Percentiles rank a stretch among this genome's conserved stretches.
These are phyloP conservation scores for Tetracentron sinense DNA, from an alignment of 164 flowering plant genomes.

Conservation along the genomic window DNA sequence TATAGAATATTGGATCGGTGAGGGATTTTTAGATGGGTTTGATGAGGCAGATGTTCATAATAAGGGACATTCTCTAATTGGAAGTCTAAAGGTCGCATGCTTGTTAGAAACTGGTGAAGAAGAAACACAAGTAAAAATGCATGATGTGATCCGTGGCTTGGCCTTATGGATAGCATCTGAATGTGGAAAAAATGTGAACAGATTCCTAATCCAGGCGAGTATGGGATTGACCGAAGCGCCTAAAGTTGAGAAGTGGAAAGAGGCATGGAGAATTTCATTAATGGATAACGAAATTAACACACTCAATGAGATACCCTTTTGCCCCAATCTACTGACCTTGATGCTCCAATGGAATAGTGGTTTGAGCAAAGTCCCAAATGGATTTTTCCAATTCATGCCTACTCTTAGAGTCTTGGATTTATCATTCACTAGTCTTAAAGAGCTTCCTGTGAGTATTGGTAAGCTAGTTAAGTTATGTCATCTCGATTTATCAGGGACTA, in stretches of 20 bases:
- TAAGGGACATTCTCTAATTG: constrained; percentile 29
- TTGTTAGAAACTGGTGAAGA: constrained; percentile 31
- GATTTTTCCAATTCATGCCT: constrained; percentile 30
- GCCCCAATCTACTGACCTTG: constrained; percentile 31
- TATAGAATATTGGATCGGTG: constrained; percentile 30
- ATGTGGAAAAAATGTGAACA: constrained; percentile 10
- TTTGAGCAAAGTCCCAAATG: constrained; percentile 15
- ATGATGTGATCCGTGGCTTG: constrained; percentile 31
- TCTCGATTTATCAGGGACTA: constrained; percentile 33
- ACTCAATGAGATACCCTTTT: constrained; percentile 17
- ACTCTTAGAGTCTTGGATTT: constrained; percentile 32
- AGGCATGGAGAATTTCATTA: constrained; percentile 25
- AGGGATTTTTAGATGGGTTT: constrained; percentile 26
- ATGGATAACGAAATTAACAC: constrained; percentile 25
- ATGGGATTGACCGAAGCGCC: constrained; percentile 27
- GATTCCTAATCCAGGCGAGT: constrained; percentile 24
- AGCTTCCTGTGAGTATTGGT: constrained; percentile 25
- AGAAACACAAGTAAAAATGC: constrained; percentile 32
- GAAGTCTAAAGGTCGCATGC: constrained; percentile 28
- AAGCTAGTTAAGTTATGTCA: constrained; percentile 22
- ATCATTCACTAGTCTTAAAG: constrained; percentile 29
- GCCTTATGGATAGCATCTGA: constrained; percentile 30
- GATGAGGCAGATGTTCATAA: constrained; percentile 14
- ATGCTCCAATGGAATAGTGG: constrained; percentile 29
- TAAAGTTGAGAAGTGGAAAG: constrained; percentile 21